Evolutionary conservation across 441 rosid genomes (phyloP), one percentile per base, ranked within the genome.

Genomic region (Pelargonium cotyledonis): DNA sequence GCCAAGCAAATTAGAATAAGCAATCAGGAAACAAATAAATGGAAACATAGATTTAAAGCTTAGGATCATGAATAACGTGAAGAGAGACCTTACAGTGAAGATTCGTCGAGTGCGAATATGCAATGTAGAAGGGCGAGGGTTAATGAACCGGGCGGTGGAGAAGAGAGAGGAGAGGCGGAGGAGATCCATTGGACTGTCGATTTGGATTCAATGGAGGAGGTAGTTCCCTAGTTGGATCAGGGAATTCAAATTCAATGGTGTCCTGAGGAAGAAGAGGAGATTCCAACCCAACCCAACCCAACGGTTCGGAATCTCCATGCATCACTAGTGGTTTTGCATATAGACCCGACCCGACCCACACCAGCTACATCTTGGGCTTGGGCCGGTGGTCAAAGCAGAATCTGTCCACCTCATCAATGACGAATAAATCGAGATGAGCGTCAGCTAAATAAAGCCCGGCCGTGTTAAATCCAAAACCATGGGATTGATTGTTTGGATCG

Each of bases 51-150:
- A 46, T 62, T 44, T 8, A 66, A 60, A 12, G 12, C 71, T 66
- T 65, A 55, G 26, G 75, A 46, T 29, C 77, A 44, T 66, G 66
- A 53, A 76, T 29, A 9, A 16, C 66, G 62, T 35, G 73, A 64
- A 51, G 35, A 65, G 78, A 69, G 80, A 84, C 92, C 89, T 88
- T 80, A 86, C 83, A 65, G 79, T 41, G 78, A 75, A 67, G 77
- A 65, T 60, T 69, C 80, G 76, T 2, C 82, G 58, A 51, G 7
- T 51, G 75, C 80, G 73, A 67, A 35, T 51, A 77, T 81, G 66
- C 11, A 76, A 0, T 18, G 66, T 16, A 67, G 78, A 53, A 68
- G 80, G 41, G 35, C 14, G 73, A 1, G 58, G 78, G 68, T 65
- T 70, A 15, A 73, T 44, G 76, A 72, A 80, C 47, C 66, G 83